phyloP scores from a whole-genome alignment of 1,284 basidiomycete species.

The Veloporphyrellus conicus region DNA sequence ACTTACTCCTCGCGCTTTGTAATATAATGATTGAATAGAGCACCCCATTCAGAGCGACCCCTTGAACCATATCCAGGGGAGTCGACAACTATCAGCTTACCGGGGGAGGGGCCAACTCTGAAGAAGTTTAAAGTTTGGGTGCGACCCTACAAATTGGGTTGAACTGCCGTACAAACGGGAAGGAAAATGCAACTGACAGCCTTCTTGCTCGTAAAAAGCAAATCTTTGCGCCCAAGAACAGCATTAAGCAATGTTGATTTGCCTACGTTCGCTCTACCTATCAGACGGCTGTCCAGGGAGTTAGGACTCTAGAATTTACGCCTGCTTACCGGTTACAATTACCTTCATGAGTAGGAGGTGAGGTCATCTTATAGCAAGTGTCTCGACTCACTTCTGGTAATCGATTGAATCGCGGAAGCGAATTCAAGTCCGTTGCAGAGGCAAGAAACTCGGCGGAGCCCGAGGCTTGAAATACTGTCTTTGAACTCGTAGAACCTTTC shows the following conservation, averaged over 20 bases:
- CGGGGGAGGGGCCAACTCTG: conserved; percentile 52
- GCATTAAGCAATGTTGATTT: conserved; percentile 72
- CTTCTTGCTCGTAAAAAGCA: conserved; percentile 63
- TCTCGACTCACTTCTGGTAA: conserved; percentile 47
- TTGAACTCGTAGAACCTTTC: conserved; percentile 14
- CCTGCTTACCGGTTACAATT: conserved; percentile 46
- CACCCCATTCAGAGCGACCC: conserved; percentile 70
- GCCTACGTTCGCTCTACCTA: conserved; percentile 63
- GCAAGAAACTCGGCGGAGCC: conserved; percentile 45
- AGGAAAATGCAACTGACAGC: conserved; percentile 45
- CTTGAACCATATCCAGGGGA: conserved; percentile 74
- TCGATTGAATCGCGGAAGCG: conserved; percentile 43
- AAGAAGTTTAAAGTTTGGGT: conserved; percentile 70
- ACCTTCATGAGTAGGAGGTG: conserved; percentile 35
- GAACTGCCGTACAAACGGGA: not conserved
- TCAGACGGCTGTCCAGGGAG: not conserved
- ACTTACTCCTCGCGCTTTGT: conserved; percentile 55
- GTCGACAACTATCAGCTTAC: conserved; percentile 64
- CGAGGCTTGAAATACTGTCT: conserved; percentile 34
- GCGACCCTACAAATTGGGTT: conserved; percentile 47
- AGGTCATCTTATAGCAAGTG: not conserved
- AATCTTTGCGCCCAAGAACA: conserved; percentile 51
- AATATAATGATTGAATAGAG: conserved; percentile 61
- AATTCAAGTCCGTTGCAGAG: conserved; percentile 37
- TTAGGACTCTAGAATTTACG: not conserved